Percentiles rank a stretch among this genome's conserved stretches.
Evolutionary conservation across 768 basidiomycete species (phyloP).

Genomic region (Austroboletus eburneus): DNA sequence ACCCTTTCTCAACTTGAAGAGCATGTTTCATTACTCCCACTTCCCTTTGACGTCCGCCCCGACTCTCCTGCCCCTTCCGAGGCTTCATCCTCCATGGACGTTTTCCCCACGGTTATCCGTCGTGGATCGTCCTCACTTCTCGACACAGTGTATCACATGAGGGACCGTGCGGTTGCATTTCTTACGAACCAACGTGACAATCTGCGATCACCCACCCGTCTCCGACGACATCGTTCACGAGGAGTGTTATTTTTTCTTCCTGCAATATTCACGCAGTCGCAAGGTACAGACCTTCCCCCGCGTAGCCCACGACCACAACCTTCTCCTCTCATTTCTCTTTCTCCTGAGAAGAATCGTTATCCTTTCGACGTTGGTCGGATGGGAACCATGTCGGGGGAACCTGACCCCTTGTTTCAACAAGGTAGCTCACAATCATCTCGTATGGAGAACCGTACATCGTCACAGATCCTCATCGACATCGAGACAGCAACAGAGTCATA

Average conservation of each 20-base stretch:
- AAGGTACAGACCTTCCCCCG: conserved; percentile 26
- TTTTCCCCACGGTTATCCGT: conserved; percentile 36
- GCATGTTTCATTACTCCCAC: conserved; percentile 52
- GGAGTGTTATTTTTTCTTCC: conserved; percentile 80
- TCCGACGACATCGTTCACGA: conserved; percentile 46
- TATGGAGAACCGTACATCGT: conserved; percentile 25
- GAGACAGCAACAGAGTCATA: conserved; percentile 23
- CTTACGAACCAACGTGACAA: conserved; percentile 38
- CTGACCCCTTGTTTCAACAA: conserved; percentile 20
- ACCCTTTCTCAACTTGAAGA: conserved; percentile 48
- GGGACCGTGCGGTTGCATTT: conserved; percentile 48
- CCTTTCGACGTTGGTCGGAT: conserved; percentile 34
- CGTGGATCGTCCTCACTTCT: conserved; percentile 40
- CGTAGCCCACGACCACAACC: conserved; percentile 32
- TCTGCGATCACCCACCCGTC: conserved; percentile 46
- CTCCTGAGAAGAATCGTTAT: conserved; percentile 46
- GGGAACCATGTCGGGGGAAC: conserved; percentile 22
- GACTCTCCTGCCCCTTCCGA: conserved; percentile 56
- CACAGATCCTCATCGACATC: conserved; percentile 29
- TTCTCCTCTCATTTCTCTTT: conserved; percentile 25
- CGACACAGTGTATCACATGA: conserved; percentile 52
- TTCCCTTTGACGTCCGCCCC: conserved; percentile 57
- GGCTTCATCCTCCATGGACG: conserved; percentile 40
- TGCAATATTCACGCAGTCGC: conserved; percentile 61
- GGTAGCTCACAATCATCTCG: conserved; percentile 29